Percentiles rank a stretch among this genome's conserved stretches.
phyloP scores from a whole-genome alignment of 148 eudicot genomes.

The Rhododendron griersonianum region DNA sequence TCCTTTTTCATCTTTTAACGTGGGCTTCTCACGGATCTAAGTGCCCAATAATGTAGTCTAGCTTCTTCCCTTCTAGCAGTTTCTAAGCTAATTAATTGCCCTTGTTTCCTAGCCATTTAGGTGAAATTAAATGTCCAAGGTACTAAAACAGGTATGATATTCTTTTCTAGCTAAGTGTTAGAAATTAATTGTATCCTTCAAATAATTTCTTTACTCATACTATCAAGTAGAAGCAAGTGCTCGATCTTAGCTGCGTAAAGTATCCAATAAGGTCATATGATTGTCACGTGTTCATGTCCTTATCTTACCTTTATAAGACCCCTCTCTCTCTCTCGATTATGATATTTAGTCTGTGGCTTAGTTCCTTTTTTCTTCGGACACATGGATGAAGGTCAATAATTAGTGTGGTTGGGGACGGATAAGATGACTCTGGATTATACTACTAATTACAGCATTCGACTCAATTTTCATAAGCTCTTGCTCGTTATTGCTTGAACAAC shows the following conservation, averaged over 20 bases:
- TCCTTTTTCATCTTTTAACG: constrained; percentile 27
- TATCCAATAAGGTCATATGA: not conserved
- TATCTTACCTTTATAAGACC: not conserved
- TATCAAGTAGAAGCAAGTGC: not conserved
- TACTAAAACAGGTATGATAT: not conserved
- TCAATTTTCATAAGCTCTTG: not conserved
- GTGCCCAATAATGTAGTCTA: constrained; percentile 31
- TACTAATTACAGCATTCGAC: not conserved
- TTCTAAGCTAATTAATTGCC: constrained; percentile 1
- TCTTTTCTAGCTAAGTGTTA: not conserved
- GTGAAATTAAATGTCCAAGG: not conserved
- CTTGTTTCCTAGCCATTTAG: not conserved
- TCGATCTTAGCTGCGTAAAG: not conserved
- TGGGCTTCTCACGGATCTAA: constrained; percentile 43
- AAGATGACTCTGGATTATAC: not conserved
- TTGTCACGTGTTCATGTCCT: not conserved
- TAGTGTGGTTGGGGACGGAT: not conserved
- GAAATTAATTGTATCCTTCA: not conserved
- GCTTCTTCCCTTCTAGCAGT: constrained; percentile 9
- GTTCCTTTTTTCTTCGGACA: not conserved
- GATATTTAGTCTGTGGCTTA: not conserved
- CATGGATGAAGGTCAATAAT: constrained; percentile 9
- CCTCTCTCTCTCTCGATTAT: not conserved
- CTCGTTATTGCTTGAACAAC: not conserved
- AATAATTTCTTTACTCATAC: not conserved